These are phyloP conservation scores for Populus pruinosa DNA, from an alignment of 345 rosid species.

Conservation along the genomic window DNA sequence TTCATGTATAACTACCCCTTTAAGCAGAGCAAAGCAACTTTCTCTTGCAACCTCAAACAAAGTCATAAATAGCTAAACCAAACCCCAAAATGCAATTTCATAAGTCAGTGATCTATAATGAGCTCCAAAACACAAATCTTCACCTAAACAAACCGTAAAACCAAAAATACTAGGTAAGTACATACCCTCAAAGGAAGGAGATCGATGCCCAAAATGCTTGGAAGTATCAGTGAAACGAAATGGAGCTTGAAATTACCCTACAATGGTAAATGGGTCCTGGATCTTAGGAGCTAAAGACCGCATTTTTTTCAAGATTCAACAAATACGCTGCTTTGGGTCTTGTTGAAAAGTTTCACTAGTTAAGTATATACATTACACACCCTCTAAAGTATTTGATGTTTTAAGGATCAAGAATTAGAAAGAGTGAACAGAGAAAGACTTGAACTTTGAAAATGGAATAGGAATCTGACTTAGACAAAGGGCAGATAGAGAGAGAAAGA, in stretches of 20 bases:
- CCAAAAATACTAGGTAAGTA: background rate
- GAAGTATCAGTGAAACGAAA: conserved; percentile 15
- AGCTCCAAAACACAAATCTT: background rate
- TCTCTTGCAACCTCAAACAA: conserved; percentile 5
- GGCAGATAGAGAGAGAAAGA: background rate
- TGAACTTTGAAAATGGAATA: background rate
- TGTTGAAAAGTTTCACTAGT: background rate
- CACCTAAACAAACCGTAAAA: conserved; percentile 2
- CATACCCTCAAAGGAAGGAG: background rate
- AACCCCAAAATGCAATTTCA: background rate
- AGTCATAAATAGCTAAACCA: background rate
- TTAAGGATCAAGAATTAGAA: background rate
- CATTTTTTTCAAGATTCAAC: background rate
- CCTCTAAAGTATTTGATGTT: background rate
- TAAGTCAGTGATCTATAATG: background rate
- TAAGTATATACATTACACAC: no score
- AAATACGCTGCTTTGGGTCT: background rate
- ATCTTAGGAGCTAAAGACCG: conserved; percentile 15
- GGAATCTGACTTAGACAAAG: background rate
- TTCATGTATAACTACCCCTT: background rate
- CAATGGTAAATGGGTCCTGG: conserved; percentile 18
- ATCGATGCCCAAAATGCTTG: background rate
- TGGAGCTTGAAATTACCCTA: conserved; percentile 13
- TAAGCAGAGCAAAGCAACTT: background rate
- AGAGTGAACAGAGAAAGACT: background rate